A percentile compares a stretch with the other conserved stretches of the same genome.
Conservation (phyloP, 2,329 filamentous ascomycete genomes). For the Lasiodiplodia hormozganensis region DNA sequence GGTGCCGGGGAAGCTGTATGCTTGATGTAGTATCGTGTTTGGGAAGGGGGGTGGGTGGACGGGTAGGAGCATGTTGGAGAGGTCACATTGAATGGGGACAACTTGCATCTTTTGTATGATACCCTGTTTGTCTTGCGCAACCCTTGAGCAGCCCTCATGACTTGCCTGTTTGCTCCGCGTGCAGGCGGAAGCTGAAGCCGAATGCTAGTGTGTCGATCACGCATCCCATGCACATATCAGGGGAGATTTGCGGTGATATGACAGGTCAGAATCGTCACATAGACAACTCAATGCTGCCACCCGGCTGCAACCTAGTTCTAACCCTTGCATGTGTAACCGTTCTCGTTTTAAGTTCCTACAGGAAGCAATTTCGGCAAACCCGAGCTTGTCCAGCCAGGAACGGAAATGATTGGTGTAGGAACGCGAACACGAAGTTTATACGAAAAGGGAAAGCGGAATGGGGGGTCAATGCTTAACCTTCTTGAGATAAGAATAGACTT, state of each 20-base stretch:
- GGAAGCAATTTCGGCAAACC: not conserved
- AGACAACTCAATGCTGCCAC: not conserved
- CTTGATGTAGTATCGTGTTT: not conserved
- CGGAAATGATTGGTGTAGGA: not conserved
- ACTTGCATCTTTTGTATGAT: too few relatives aligned
- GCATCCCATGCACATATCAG: too few relatives aligned
- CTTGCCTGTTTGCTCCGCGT: not conserved
- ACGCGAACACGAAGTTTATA: not conserved
- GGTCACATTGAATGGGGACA: too few relatives aligned
- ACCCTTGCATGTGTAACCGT: not conserved
- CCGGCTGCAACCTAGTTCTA: not conserved
- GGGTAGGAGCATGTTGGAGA: too few relatives aligned
- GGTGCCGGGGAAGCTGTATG: not conserved
- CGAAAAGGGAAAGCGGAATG: not conserved
- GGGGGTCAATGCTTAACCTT: not conserved
- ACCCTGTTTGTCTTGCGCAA: too few relatives aligned
- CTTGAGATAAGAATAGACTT: not conserved
- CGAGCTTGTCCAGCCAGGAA: not conserved
- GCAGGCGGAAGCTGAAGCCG: not conserved
- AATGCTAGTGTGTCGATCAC: not conserved
- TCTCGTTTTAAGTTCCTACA: not conserved
- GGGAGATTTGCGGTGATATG: too few relatives aligned
- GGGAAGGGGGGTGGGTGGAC: too few relatives aligned
- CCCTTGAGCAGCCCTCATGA: too few relatives aligned
- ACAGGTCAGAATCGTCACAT: not conserved